Evolutionary conservation across 805 yeast species (phyloP).

Genomic region (Candida berthetii): DNA sequence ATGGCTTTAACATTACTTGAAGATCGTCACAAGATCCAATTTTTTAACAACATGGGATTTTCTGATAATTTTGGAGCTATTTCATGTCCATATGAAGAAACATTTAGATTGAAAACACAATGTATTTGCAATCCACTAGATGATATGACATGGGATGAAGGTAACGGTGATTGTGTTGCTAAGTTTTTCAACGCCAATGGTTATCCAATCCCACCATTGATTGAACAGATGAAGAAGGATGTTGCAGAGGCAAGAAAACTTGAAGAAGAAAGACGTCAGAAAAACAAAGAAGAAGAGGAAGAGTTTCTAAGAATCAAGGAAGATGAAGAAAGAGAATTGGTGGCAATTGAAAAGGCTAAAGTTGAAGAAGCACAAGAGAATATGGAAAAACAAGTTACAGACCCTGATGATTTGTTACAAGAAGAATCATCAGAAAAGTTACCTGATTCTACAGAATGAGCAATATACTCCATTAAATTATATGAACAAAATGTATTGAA

Average conservation of each 20-base stretch:
- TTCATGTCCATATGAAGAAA: conserved; percentile 64
- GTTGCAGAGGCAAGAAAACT: background rate
- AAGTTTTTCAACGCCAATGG: conserved; percentile 39
- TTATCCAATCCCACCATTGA: conserved; percentile 9
- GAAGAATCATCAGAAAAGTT: too few species aligned
- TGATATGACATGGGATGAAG: conserved; percentile 65
- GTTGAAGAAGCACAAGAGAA: background rate
- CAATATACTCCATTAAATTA: too few species aligned
- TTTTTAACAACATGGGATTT: conserved; percentile 78
- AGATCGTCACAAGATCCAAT: conserved; percentile 58
- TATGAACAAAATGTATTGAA: too few species aligned
- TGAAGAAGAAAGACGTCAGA: conserved; percentile 2
- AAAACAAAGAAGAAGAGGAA: conserved; percentile 8
- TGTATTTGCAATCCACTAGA: conserved; percentile 74
- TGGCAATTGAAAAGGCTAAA: background rate
- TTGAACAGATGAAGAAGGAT: conserved; percentile 1
- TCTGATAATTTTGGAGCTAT: conserved; percentile 48
- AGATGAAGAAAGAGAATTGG: conserved; percentile 1
- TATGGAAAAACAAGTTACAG: background rate
- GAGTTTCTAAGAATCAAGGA: conserved; percentile 6
- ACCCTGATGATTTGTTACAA: too few species aligned
- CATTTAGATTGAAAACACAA: conserved; percentile 45
- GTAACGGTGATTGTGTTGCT: conserved; percentile 49
- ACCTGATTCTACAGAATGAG: too few species aligned
- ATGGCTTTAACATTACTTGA: conserved; percentile 73